phyloP scores from a whole-genome alignment of 129 eudicot species.

The Scalesia atractyloides region DNA sequence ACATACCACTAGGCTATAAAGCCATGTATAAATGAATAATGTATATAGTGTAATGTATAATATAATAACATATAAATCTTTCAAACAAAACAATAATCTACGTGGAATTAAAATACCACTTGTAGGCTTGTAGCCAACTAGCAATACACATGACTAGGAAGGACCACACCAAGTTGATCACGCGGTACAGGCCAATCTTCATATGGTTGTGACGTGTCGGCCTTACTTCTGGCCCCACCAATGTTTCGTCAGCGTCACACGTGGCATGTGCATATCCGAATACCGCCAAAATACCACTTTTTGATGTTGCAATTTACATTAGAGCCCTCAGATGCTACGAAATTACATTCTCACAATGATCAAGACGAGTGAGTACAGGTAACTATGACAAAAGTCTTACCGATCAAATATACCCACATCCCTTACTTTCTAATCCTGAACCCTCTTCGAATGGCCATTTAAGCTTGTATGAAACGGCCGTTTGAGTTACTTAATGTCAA shows the following conservation, averaged over 20 bases:
- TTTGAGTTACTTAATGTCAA: too few species aligned
- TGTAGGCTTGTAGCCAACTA: not conserved
- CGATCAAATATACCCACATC: too few species aligned
- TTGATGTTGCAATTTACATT: not conserved
- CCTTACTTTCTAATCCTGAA: too few species aligned
- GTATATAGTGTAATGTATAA: too few species aligned
- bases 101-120: not conserved
- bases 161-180: conserved; percentile 26
- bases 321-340: too few species aligned
- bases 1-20: too few species aligned
- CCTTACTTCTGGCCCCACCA: conserved; percentile 1
- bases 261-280: conserved; percentile 7
- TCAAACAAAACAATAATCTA: not conserved
- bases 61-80: not conserved
- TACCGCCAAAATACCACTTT: conserved; percentile 28
- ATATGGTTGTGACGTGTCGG: conserved; percentile 19
- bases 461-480: too few species aligned
- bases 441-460: too few species aligned
- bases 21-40: too few species aligned
- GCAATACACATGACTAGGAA: conserved; percentile 3
- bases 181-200: conserved; percentile 7
- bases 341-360: too few species aligned
- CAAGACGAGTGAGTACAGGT: too few species aligned
- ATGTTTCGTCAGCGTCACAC: conserved; percentile 15
- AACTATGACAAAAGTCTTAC: too few species aligned